Percentiles rank a stretch among this genome's conserved stretches.
Conservation (phyloP, 1,284 basidiomycete genomes). For the Amylostereum chailletii region DNA sequence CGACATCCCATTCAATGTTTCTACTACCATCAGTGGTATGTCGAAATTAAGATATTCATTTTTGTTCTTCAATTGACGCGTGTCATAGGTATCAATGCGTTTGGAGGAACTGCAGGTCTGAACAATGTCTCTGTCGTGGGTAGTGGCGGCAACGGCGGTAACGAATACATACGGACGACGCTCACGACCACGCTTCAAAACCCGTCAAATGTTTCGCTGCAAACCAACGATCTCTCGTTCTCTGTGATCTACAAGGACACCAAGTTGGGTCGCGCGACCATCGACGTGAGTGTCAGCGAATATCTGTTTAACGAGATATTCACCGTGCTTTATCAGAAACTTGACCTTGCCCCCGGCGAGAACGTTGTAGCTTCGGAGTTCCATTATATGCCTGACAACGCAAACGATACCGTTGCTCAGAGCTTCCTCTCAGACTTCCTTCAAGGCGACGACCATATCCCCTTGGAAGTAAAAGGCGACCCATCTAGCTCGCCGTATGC, state of each 20-base stretch:
- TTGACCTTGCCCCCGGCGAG: slow-evolving; percentile 51
- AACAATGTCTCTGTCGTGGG: slow-evolving; percentile 50
- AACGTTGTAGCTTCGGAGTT: slow-evolving; percentile 53
- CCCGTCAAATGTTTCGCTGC: slow-evolving; percentile 61
- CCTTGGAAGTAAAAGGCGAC: slow-evolving; percentile 54
- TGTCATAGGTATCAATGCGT: slow-evolving; percentile 40
- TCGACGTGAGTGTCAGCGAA: slow-evolving; percentile 35
- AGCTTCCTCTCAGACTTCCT: slow-evolving; percentile 36
- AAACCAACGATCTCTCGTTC: slow-evolving; percentile 50
- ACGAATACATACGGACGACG: slow-evolving; percentile 45
- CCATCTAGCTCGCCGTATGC: slow-evolving; percentile 51
- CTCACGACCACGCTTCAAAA: slow-evolving; percentile 50
- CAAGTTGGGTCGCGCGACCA: slow-evolving; percentile 47
- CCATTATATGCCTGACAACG: slow-evolving; percentile 55
- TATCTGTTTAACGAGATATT: neutral
- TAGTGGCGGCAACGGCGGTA: slow-evolving; percentile 49
- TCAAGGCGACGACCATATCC: slow-evolving; percentile 35
- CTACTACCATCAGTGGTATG: slow-evolving; percentile 44
- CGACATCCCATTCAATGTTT: slow-evolving; percentile 56
- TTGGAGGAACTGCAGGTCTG: slow-evolving; percentile 40
- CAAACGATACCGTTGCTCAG: slow-evolving; percentile 60
- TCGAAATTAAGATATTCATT: slow-evolving; percentile 1
- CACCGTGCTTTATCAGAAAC: slow-evolving; percentile 27
- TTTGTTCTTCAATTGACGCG: slow-evolving; percentile 12
- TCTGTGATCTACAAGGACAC: slow-evolving; percentile 51